Conservation (phyloP, 129 eudicot species). For the Helichrysum umbraculigerum region DNA sequence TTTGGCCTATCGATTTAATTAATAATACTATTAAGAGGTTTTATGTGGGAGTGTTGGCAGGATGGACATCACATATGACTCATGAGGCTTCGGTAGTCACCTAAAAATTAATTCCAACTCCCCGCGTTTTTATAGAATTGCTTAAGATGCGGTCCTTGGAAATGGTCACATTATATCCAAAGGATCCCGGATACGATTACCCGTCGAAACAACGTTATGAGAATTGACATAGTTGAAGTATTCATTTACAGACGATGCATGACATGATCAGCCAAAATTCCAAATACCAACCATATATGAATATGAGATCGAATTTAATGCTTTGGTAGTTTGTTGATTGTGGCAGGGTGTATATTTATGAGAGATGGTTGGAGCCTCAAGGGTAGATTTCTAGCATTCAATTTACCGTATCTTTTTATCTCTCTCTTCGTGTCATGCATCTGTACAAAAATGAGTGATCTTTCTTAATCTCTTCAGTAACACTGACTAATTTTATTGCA, state of each 20-base stretch:
- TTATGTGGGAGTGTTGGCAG: too few species aligned
- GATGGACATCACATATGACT: too few species aligned
- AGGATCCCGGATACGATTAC: too few species aligned
- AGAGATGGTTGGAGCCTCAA: conserved; percentile 23
- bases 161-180: too few species aligned
- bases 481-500: background rate
- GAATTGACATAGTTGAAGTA: too few species aligned
- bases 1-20: too few species aligned
- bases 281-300: background rate
- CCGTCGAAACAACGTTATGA: too few species aligned
- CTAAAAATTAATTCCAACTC: too few species aligned
- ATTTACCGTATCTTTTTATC: background rate
- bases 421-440: background rate
- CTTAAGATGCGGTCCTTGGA: too few species aligned
- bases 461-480: background rate
- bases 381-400: conserved; percentile 41
- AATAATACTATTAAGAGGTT: too few species aligned
- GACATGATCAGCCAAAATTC: background rate
- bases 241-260: background rate
- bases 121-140: too few species aligned
- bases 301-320: conserved; percentile 12
- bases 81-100: too few species aligned
- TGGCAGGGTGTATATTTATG: conserved; percentile 33
- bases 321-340: conserved; percentile 27
- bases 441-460: background rate